phyloP scores from a whole-genome alignment of 805 yeast species.

The Blastobotrys americana region DNA sequence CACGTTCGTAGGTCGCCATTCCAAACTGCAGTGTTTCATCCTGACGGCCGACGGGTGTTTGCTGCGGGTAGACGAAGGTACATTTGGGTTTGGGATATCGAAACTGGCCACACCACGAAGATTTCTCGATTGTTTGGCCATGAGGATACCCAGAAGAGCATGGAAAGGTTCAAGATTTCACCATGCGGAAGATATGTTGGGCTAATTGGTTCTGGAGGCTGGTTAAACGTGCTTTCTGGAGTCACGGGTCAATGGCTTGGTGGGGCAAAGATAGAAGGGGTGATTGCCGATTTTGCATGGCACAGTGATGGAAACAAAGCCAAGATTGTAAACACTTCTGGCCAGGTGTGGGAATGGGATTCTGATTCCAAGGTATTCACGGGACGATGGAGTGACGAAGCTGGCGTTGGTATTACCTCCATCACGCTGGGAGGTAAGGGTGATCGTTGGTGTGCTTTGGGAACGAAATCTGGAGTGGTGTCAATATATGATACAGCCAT shows the following conservation, averaged over 20 bases:
- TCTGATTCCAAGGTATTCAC: slow-evolving; percentile 43
- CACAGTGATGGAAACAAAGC: slow-evolving; percentile 39
- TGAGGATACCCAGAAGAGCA: slow-evolving; percentile 72
- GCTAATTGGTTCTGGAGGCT: slow-evolving; percentile 78
- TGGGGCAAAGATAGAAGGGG: slow-evolving; percentile 87
- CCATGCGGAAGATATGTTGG: slow-evolving; percentile 68
- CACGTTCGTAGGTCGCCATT: slow-evolving; percentile 75
- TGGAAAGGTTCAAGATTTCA: slow-evolving; percentile 77
- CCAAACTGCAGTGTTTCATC: slow-evolving; percentile 62
- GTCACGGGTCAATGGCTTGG: slow-evolving; percentile 77
- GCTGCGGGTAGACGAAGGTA: slow-evolving; percentile 90
- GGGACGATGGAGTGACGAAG: slow-evolving; percentile 75
- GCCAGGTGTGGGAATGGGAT: slow-evolving; percentile 87
- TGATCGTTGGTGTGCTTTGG: slow-evolving; percentile 82
- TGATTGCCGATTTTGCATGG: slow-evolving; percentile 74
- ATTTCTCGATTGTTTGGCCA: slow-evolving; percentile 88
- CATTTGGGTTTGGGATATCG: slow-evolving; percentile 88
- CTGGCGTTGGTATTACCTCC: slow-evolving; percentile 77
- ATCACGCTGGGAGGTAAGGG: slow-evolving; percentile 54
- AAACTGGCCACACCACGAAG: slow-evolving; percentile 68
- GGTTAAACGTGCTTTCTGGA: slow-evolving; percentile 77
- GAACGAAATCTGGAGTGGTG: slow-evolving; percentile 83
- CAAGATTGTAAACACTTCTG: slow-evolving; percentile 62
- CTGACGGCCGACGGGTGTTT: slow-evolving; percentile 48
- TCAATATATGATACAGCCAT: slow-evolving; percentile 46